phyloP scores from a whole-genome alignment of 371 early-diverging fungal genomes.

The Umbelopsis sp. region DNA sequence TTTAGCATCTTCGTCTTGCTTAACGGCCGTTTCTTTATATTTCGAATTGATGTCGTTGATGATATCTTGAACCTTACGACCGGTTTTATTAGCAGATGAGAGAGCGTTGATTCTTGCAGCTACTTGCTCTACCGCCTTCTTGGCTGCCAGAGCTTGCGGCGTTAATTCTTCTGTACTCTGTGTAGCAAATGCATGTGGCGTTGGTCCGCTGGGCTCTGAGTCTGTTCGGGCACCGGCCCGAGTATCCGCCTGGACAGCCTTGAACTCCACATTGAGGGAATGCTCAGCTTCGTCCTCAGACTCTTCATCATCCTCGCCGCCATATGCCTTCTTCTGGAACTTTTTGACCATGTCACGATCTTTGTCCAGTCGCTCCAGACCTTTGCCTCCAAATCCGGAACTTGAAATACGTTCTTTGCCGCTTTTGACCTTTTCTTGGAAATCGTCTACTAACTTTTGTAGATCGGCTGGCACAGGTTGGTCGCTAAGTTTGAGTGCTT shows the following conservation, averaged over 20 bases:
- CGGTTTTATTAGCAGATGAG: constrained; percentile 28
- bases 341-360: constrained; percentile 90
- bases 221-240: constrained; percentile 51
- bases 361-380: constrained; percentile 92
- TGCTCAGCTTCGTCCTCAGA: constrained; percentile 19
- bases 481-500: constrained; percentile 83
- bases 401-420: constrained; percentile 82
- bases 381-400: constrained; percentile 98
- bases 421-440: constrained; percentile 87
- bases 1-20: constrained; percentile 32
- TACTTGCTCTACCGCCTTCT: constrained; percentile 47
- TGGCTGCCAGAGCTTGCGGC: constrained; percentile 58
- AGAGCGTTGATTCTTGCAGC: constrained; percentile 53
- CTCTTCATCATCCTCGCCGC: constrained; percentile 22
- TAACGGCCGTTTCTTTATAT: constrained; percentile 24
- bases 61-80: constrained; percentile 29
- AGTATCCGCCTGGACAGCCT: constrained; percentile 53
- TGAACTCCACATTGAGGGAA: constrained; percentile 26
- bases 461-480: constrained; percentile 77
- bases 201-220: constrained; percentile 30
- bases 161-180: constrained; percentile 41
- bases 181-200: constrained; percentile 20
- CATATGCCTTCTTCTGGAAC: constrained; percentile 82
- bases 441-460: constrained; percentile 78
- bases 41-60: constrained; percentile 40